Percentiles rank a stretch among this genome's conserved stretches.
phyloP scores from a whole-genome alignment of 2,329 filamentous ascomycete species.

The Sporothrix luriei region DNA sequence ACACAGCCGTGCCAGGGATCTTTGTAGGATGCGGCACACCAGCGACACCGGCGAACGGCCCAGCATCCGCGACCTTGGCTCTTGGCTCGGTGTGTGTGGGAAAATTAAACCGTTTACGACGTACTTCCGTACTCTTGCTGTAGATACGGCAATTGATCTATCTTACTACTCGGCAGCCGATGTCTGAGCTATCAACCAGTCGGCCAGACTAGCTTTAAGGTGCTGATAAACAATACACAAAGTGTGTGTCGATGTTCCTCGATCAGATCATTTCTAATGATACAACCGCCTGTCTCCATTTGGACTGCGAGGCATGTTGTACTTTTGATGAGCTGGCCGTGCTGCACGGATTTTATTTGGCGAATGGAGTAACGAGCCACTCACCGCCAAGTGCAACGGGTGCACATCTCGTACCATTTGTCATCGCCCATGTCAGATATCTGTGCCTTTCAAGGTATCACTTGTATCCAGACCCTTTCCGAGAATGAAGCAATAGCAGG shows the following conservation, averaged over 20 bases:
- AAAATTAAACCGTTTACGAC: not conserved
- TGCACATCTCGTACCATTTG: not conserved
- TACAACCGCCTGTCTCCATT: not conserved
- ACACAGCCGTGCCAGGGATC: not conserved
- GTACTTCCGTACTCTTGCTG: not conserved
- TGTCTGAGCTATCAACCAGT: not conserved
- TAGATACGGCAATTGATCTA: constrained; percentile 7
- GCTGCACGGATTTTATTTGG: constrained; percentile 2
- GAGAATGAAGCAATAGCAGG: not conserved
- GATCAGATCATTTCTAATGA: not conserved
- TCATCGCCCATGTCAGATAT: not conserved
- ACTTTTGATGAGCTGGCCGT: constrained; percentile 6
- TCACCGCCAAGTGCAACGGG: constrained; percentile 1
- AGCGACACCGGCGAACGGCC: constrained; percentile 8
- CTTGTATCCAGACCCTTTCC: not conserved
- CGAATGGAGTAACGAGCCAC: not conserved
- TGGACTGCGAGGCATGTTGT: not conserved
- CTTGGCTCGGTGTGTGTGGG: constrained; percentile 9
- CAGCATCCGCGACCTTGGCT: not conserved
- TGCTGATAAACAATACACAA: not conserved
- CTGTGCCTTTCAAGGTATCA: not conserved
- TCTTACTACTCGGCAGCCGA: constrained; percentile 4
- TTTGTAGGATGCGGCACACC: constrained; percentile 9
- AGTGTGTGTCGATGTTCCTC: not conserved
- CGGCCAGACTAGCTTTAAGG: not conserved